Evolutionary conservation across 176 grass and related monocot species (phyloP), one percentile per base, ranked within the genome.

Genomic region (Poa annua): DNA sequence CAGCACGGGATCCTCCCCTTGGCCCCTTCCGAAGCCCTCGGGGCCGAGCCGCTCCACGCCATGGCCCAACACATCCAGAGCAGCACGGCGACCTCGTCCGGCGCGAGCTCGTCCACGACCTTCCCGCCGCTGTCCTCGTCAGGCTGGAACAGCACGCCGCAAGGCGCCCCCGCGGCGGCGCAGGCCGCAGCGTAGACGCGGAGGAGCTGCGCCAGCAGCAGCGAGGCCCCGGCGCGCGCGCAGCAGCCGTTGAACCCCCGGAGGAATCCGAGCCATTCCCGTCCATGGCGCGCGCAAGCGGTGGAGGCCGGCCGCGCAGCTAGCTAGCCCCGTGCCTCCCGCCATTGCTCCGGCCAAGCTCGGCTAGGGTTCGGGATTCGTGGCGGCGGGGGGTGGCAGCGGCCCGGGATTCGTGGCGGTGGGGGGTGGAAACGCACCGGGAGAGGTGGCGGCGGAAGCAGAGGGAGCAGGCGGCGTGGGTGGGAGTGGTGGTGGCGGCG

Each of bases 1-100:
- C 25, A 81, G 54, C 41, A 83, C 71, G 33, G 85, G 45, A 2
- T 36, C 35, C 26, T 84, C 87, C 34, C 92, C 76, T 20, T 86
- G 80, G 10, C 81, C 25, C 53, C 83, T 16, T 25, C 51, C 24
- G 80, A 24, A 7, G 52, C 59, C 61, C 67, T 49, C 19, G 76
- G 74, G 1, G 72, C 73, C 33, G 25, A 55, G 19, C 64, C 35
- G 55, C 85, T 80, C 69, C 80, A 90, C 55, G 79, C 86, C 87
- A 98, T 89, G 79, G 90, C 74, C 96, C 93, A 95, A 73, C 96
- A 98, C 80, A 93, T 87, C 83, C 85, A 93, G 45, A 98, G 74
- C 63, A 98, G 71, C 71, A 86, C 44, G 11, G 88, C 75, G 76
- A 98, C 57, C 84, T 95, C 89, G 32, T 57, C 84, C 3, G 76